A percentile compares a stretch with the other conserved stretches of the same genome.
These are phyloP conservation scores for Microstroma glucosiphilum DNA, from an alignment of 1,284 basidiomycete genomes.

Conservation along the genomic window DNA sequence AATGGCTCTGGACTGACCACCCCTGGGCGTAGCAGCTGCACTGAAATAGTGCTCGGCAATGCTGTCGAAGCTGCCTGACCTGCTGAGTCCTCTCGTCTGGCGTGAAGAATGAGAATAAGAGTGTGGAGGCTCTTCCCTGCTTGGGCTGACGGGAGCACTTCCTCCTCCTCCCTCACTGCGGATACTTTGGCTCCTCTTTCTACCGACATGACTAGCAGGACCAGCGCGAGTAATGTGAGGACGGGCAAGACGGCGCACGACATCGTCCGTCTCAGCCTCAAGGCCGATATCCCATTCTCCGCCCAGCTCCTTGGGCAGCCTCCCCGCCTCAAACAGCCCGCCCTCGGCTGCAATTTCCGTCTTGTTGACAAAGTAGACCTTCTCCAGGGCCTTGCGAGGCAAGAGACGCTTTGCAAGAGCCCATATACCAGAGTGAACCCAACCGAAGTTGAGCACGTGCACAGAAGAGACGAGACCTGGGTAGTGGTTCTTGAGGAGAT, in stretches of 20 bases:
- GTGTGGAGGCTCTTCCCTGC: neutral
- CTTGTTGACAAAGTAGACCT: slow-evolving; percentile 66
- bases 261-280: slow-evolving; percentile 34
- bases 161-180: neutral
- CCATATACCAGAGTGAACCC: slow-evolving; percentile 74
- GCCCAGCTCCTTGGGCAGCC: slow-evolving; percentile 53
- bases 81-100: slow-evolving; percentile 14
- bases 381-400: slow-evolving; percentile 63
- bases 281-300: slow-evolving; percentile 33
- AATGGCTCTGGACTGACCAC: slow-evolving; percentile 15
- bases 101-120: neutral
- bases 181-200: too few species aligned
- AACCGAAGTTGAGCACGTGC: slow-evolving; percentile 73
- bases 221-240: slow-evolving; percentile 7
- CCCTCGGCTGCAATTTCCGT: slow-evolving; percentile 59
- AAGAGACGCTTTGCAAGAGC: slow-evolving; percentile 66
- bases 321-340: slow-evolving; percentile 55
- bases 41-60: slow-evolving; percentile 44
- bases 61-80: slow-evolving; percentile 33
- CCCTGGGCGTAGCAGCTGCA: slow-evolving; percentile 18
- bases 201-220: neutral
- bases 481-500: slow-evolving; percentile 47
- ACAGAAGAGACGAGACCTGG: slow-evolving; percentile 54
- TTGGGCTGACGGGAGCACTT: slow-evolving; percentile 13
- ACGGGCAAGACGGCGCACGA: slow-evolving; percentile 31